phyloP scores from a whole-genome alignment of 768 basidiomycete species.

The Phaffia australis region DNA sequence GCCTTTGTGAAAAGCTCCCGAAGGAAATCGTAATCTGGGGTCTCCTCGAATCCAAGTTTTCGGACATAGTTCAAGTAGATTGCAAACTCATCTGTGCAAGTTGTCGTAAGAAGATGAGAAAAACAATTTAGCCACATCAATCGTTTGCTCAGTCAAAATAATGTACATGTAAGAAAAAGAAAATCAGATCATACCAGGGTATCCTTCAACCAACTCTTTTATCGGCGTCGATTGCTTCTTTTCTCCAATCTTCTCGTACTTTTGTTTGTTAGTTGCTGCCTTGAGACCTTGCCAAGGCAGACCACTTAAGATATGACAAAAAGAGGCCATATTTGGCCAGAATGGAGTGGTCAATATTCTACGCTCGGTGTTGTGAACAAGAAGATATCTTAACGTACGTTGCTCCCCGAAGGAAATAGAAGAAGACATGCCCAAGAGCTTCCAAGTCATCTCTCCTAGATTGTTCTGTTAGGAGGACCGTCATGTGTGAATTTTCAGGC shows the following conservation, averaged over 20 bases:
- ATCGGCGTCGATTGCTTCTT: conserved; percentile 98
- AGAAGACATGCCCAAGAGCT: conserved; percentile 98
- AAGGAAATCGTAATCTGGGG: conserved; percentile 96
- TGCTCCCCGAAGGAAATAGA: conserved; percentile 88
- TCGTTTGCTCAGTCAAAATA: background rate
- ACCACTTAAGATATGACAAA: conserved; percentile 40
- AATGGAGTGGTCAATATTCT: background rate
- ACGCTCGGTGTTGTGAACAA: too few relatives aligned
- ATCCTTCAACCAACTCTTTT: conserved; percentile 91
- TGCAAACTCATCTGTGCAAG: conserved; percentile 74
- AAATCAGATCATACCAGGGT: conserved; percentile 59
- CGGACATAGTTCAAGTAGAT: conserved; percentile 99
- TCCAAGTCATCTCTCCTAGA: conserved; percentile 95
- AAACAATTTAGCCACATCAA: background rate
- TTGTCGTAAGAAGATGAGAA: conserved; percentile 25
- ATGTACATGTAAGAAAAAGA: conserved; percentile 11
- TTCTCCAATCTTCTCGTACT: conserved; percentile 99
- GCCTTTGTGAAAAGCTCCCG: conserved; percentile 90
- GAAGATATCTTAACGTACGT: conserved; percentile 7
- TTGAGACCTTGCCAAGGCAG: conserved; percentile 98
- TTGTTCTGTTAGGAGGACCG: conserved; percentile 37
- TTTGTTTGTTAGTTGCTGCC: conserved; percentile 99
- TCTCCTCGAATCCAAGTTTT: conserved; percentile 97
- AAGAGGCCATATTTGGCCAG: background rate
- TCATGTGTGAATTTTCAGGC: background rate